These are phyloP conservation scores for Phytophthora pseudosyringae DNA, from an alignment of 352 stramenopile genomes.

Conservation along the genomic window DNA sequence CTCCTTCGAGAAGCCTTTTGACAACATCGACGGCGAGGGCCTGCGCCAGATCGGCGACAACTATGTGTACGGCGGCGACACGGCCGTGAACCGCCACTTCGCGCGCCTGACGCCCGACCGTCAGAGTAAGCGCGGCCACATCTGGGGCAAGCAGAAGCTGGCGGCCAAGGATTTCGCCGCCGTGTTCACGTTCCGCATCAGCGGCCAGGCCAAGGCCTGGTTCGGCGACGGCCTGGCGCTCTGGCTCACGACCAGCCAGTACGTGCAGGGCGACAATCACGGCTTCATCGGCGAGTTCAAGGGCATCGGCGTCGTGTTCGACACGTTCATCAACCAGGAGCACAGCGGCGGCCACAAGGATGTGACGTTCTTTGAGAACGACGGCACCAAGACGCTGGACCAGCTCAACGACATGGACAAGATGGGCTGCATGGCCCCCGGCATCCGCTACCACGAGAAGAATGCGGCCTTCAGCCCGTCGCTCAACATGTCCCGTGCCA, in stretches of 20 bases:
- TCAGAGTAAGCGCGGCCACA: slow-evolving; percentile 75
- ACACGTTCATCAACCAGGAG: slow-evolving; percentile 88
- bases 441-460: slow-evolving; percentile 85
- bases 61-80: slow-evolving; percentile 67
- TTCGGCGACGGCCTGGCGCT: slow-evolving; percentile 84
- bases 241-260: slow-evolving; percentile 73
- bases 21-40: slow-evolving; percentile 68
- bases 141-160: slow-evolving; percentile 79
- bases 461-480: slow-evolving; percentile 81
- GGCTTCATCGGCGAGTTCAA: slow-evolving; percentile 80
- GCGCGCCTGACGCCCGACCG: slow-evolving; percentile 80
- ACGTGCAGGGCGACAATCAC: slow-evolving; percentile 78
- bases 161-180: slow-evolving; percentile 70
- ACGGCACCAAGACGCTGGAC: slow-evolving; percentile 79
- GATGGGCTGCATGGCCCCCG: slow-evolving; percentile 74
- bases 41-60: slow-evolving; percentile 61
- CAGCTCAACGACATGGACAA: slow-evolving; percentile 77
- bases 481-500: slow-evolving; percentile 82
- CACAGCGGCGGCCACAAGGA: slow-evolving; percentile 83
- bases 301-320: slow-evolving; percentile 81
- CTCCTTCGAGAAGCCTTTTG: slow-evolving; percentile 86
- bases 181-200: slow-evolving; percentile 87
- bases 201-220: slow-evolving; percentile 73
- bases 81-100: slow-evolving; percentile 83
- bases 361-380: slow-evolving; percentile 84